A percentile compares a stretch with the other conserved stretches of the same genome.
Evolutionary conservation across 2,329 filamentous ascomycete genomes (phyloP).

Genomic region (Furcasterigmium furcatum): DNA sequence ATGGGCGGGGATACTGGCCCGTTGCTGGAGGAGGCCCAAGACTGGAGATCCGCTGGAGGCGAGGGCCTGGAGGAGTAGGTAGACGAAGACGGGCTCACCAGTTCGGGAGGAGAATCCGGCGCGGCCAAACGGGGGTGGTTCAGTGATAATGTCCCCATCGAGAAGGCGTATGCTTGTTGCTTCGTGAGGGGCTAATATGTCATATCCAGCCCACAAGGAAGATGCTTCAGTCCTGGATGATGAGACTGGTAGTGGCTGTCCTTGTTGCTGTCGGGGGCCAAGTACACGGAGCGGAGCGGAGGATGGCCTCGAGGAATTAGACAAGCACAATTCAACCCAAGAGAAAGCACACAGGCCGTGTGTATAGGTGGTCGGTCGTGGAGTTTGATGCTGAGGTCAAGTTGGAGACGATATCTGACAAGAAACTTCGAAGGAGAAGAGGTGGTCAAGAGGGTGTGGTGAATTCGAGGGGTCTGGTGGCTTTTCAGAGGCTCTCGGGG

Average conservation of each 20-base stretch:
- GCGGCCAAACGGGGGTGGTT: conserved; percentile 47
- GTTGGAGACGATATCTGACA: not conserved
- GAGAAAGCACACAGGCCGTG: too few relatives aligned
- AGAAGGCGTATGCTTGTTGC: conserved; percentile 23
- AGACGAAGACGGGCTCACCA: conserved; percentile 48
- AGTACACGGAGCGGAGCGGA: too few relatives aligned
- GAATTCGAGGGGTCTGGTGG: conserved; percentile 1
- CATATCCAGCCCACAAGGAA: too few relatives aligned
- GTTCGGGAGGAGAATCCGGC: conserved; percentile 52
- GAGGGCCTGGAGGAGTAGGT: conserved; percentile 42
- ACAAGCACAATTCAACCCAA: too few relatives aligned
- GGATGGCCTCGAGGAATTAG: too few relatives aligned
- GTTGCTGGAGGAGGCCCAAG: conserved; percentile 35
- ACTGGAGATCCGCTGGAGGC: conserved; percentile 35
- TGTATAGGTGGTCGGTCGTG: too few relatives aligned
- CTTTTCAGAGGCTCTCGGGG: conserved; percentile 2
- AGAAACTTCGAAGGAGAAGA: not conserved
- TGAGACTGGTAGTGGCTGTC: too few relatives aligned
- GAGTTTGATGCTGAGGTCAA: not conserved
- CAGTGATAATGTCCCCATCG: conserved; percentile 54
- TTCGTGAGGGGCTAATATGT: not conserved
- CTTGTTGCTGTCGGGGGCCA: too few relatives aligned
- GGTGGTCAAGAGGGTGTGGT: conserved; percentile 1
- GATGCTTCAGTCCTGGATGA: too few relatives aligned
- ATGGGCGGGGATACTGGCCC: conserved; percentile 51